phyloP scores from a whole-genome alignment of 352 stramenopile species.

The Phytophthora sansomeana region DNA sequence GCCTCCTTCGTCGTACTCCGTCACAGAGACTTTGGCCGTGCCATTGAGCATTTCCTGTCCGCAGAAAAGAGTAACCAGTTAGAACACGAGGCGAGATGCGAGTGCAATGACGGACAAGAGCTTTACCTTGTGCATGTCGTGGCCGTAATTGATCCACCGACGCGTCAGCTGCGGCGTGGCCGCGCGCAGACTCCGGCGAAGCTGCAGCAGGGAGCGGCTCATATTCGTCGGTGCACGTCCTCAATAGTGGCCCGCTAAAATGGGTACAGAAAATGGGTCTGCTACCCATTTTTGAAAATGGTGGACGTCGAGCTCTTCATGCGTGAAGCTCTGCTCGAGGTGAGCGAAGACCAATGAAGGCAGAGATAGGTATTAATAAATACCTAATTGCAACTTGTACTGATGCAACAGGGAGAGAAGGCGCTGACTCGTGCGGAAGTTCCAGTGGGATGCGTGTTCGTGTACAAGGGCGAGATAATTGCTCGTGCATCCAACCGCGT shows the following conservation, averaged over 20 bases:
- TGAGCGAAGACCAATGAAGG: conserved; percentile 16
- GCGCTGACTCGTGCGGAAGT: conserved; percentile 87
- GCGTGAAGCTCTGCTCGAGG: conserved; percentile 74
- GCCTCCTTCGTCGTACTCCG: conserved; percentile 87
- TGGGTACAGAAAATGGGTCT: neutral
- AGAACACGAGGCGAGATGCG: neutral
- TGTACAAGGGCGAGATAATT: conserved; percentile 82
- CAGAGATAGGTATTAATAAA: neutral
- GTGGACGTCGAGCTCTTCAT: conserved; percentile 59
- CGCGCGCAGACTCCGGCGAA: conserved; percentile 32
- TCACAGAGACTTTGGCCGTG: conserved; percentile 80
- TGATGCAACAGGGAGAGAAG: conserved; percentile 65
- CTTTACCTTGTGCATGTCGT: conserved; percentile 82
- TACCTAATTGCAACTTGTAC: conserved; percentile 1
- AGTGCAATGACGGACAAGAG: neutral
- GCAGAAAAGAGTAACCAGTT: neutral
- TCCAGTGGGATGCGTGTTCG: conserved; percentile 93
- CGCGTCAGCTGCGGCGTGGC: conserved; percentile 28
- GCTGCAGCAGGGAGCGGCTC: conserved; percentile 38
- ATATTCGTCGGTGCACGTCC: conserved; percentile 19
- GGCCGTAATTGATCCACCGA: conserved; percentile 82
- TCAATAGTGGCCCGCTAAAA: conserved; percentile 18
- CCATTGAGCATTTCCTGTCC: conserved; percentile 85
- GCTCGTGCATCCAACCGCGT: conserved; percentile 85
- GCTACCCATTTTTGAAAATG: conserved; percentile 16